Conservation (phyloP, 495 filamentous ascomycete genomes). For the Chaetomium fimeti region DNA sequence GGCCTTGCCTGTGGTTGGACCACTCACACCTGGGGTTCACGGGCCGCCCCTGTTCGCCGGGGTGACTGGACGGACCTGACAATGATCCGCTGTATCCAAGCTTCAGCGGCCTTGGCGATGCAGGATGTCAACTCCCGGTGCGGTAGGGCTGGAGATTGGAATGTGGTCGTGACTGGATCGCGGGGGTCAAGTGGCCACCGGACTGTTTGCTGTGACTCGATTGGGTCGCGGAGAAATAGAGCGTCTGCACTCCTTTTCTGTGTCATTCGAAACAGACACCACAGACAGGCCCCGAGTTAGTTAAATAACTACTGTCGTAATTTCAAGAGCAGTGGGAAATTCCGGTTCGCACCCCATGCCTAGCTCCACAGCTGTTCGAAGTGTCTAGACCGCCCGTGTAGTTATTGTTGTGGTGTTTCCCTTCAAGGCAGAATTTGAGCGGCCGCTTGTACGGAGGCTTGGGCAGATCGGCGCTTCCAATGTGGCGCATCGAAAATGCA, state of each 20-base stretch:
- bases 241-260: background rate
- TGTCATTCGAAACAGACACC: slow-evolving; percentile 3
- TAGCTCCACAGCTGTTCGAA: no score
- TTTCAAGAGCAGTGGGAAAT: background rate
- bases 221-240: slow-evolving; percentile 4
- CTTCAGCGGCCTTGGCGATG: slow-evolving; percentile 13
- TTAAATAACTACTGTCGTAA: background rate
- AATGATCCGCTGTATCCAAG: slow-evolving; percentile 29
- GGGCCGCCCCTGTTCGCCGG: slow-evolving; percentile 1
- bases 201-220: slow-evolving; percentile 24
- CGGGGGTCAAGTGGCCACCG: slow-evolving; percentile 20
- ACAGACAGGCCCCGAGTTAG: no score
- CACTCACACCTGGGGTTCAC: no score
- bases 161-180: slow-evolving; percentile 9
- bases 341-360: background rate
- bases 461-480: background rate
- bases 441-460: no score
- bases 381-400: no score
- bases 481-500: background rate
- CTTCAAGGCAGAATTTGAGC: no score
- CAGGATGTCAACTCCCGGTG: slow-evolving; percentile 17
- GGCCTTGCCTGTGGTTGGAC: background rate
- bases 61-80: slow-evolving; percentile 14
- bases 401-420: no score
- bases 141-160: slow-evolving; percentile 14